Evolutionary conservation across 768 basidiomycete genomes (phyloP), one percentile per base, ranked within the genome.

Genomic region (Ramaria rubella): DNA sequence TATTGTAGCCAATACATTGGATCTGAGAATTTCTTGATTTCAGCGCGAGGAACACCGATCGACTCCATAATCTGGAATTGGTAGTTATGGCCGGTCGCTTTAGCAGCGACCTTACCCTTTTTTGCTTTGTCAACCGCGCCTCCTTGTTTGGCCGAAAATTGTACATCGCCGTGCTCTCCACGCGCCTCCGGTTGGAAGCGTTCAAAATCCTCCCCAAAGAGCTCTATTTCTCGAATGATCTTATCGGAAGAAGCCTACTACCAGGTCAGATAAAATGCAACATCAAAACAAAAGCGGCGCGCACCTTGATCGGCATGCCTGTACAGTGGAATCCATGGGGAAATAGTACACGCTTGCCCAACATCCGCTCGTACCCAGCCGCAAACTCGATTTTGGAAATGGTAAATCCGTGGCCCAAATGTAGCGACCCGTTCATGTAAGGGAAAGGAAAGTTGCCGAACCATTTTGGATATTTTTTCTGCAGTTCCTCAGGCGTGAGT

Each of bases 11-110:
- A 99, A 70, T 94, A 75, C 57, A 83, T 73, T n/a, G 96, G 89
- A 68, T 99, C 94, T 2, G 94, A 92, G 63, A 99, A 99, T 66
- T 89, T 87, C 72, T 96, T 96, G 74, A 97, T 91, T 64, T 98
- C 93, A 11, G 76, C 69, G 38, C 87, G 81, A 12, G 94, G 90
- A 5, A 98, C 85, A 49, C 89, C 85, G 62, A 96, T 90, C 40
- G 91, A 88, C 66, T 94, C 87, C 86, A 98, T 87, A 69, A 98
- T 98, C 77, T 98, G 96, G 80, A 98, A 99, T 68, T 99, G 96
- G 72, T 98, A 98, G 29, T 86, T 86, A 59, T 90, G 76, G 2
- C 95, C 96, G 1, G 95, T 95, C 0, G 89, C 84, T 73, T 99
- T 98, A 17, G 92, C 91, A 17, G 81, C 80, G 17, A 98, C 73